Base-by-base conservation (phyloP, 371 early-diverging fungal genomes). In the Syncephalis fuscata region DNA sequence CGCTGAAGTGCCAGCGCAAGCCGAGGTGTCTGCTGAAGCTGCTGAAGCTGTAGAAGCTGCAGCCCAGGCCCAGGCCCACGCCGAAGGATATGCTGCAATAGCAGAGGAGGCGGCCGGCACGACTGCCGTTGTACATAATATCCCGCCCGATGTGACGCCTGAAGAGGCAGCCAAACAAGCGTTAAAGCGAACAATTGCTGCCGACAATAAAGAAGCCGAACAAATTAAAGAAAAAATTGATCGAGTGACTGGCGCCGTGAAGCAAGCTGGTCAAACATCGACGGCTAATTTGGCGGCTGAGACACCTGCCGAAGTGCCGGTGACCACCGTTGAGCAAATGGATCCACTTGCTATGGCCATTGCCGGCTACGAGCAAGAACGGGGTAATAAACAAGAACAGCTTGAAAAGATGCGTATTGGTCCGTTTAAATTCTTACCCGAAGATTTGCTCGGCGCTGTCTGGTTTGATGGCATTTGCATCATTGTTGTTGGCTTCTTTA, bases 401-500 rank as follows among this genome's bases (percentile, higher is more conserved):
- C 38, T 17, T 1, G 48, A 48, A 17, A 39, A 44, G 26, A 1
- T 24, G 25, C 11, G 8, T 44, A 3, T 7, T 3, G 16, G n/a
- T 17, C 0, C 46, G 16, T 41, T 46, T 2, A 17, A 25, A 23
- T 47, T 42, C 16, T 22, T 39, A 43, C 48, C 37, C 48, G 48
- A 43, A n/a, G 32, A 47, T 25, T 14, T 48, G 20, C 20, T 52
- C 14, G 37, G 53, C 10, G 53, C 46, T 20, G 20, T 47, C 1
- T 52, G 44, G 41, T 37, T 23, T 23, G 53, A 48, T 11, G 60
- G 63, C 22, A 50, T 71, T 56, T 69, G 71, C 69, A 50, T 70
- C 8, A 71, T 69, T 53, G 53, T 60, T 8, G 48, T 65, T 16
- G 58, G 67, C 53, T 57, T 68, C 38, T 43, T 58, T 19, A 69